These are phyloP conservation scores for Gelatoporia subvermispora DNA, from an alignment of 768 basidiomycete species.

Conservation along the genomic window DNA sequence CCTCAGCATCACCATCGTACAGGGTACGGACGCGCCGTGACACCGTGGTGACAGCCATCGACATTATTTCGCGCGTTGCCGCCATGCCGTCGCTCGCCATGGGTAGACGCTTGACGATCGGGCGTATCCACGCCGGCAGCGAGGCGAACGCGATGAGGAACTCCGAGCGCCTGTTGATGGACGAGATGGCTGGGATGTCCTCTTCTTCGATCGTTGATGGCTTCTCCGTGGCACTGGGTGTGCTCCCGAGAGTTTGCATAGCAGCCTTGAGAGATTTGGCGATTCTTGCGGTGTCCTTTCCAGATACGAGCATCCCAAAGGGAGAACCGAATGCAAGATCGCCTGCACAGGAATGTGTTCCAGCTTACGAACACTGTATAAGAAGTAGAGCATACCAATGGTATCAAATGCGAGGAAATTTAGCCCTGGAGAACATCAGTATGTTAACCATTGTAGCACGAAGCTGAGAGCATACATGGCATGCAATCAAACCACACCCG, in stretches of 20 bases:
- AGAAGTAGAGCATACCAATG: neutral
- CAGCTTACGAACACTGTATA: neutral
- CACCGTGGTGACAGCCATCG: too few relatives aligned
- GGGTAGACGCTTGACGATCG: too few relatives aligned
- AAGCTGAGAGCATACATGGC: constrained; percentile 47
- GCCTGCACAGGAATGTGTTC: constrained; percentile 19
- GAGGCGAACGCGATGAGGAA: too few relatives aligned
- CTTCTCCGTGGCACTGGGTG: neutral
- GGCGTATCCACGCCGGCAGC: too few relatives aligned
- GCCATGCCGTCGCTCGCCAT: too few relatives aligned
- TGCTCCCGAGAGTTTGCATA: constrained; percentile 50
- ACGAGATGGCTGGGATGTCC: too few relatives aligned
- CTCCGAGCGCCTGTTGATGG: too few relatives aligned
- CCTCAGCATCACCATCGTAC: too few relatives aligned
- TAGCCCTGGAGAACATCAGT: constrained; percentile 1
- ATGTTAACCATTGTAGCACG: neutral
- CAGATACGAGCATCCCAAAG: constrained; percentile 78
- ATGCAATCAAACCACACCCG: constrained; percentile 64
- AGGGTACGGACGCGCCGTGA: too few relatives aligned
- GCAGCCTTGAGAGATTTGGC: constrained; percentile 48
- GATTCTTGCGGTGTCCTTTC: constrained; percentile 61
- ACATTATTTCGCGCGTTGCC: too few relatives aligned
- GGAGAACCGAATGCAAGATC: constrained; percentile 81
- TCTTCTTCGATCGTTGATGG: neutral
- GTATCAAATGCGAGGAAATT: constrained; percentile 5